These are phyloP conservation scores for Monilinia laxa DNA, from an alignment of 2,329 filamentous ascomycete species.

Conservation along the genomic window DNA sequence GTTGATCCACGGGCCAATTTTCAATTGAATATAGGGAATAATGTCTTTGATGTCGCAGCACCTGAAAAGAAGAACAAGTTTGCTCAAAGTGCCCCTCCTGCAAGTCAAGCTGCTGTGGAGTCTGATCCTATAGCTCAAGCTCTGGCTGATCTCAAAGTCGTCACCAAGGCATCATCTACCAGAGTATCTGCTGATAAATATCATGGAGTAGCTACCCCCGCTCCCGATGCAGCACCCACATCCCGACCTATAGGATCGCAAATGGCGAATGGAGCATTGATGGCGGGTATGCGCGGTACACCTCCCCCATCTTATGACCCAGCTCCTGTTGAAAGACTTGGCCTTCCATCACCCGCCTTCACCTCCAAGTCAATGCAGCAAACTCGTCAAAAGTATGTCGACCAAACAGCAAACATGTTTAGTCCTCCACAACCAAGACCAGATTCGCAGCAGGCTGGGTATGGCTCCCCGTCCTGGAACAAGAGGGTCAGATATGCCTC, in stretches of 20 bases:
- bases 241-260: slow-evolving; percentile 47
- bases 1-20: slow-evolving; percentile 91
- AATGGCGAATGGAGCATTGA: slow-evolving; percentile 46
- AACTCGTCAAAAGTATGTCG: slow-evolving; percentile 83
- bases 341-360: slow-evolving; percentile 86
- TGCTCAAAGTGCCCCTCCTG: slow-evolving; percentile 38
- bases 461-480: slow-evolving; percentile 57
- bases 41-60: slow-evolving; percentile 89
- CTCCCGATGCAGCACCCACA: slow-evolving; percentile 50
- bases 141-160: slow-evolving; percentile 86
- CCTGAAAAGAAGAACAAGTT: slow-evolving; percentile 61
- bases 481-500: slow-evolving; percentile 57
- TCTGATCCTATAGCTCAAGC: slow-evolving; percentile 88
- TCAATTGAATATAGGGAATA: slow-evolving; percentile 91
- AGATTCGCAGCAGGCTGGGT: slow-evolving; percentile 36
- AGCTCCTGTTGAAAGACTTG: slow-evolving; percentile 67
- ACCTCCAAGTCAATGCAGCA: slow-evolving; percentile 96
- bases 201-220: slow-evolving; percentile 86
- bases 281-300: slow-evolving; percentile 65
- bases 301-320: slow-evolving; percentile 86
- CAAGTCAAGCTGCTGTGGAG: slow-evolving; percentile 55
- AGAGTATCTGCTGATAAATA: slow-evolving; percentile 96
- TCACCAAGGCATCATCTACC: slow-evolving; percentile 73
- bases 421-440: slow-evolving; percentile 39
- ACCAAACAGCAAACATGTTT: slow-evolving; percentile 81